phyloP scores from a whole-genome alignment of 2,329 filamentous ascomycete genomes.

The Fusarium anguioides region DNA sequence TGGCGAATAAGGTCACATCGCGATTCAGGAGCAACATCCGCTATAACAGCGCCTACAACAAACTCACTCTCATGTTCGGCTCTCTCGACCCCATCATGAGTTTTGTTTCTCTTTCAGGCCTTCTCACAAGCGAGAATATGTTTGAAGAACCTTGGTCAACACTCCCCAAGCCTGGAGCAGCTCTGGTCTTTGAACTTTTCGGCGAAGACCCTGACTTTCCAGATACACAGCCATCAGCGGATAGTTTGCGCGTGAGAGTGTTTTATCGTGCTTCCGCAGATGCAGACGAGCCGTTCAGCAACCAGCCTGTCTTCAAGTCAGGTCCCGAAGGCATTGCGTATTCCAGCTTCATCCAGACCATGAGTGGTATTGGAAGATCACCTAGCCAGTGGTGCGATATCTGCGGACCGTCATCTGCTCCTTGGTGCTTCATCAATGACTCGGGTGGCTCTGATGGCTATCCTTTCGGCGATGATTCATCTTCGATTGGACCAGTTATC shows the following conservation, averaged over 20 bases:
- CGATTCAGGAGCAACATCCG: constrained; percentile 58
- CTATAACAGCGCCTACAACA: constrained; percentile 53
- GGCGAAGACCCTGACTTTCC: constrained; percentile 41
- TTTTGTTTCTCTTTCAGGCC: constrained; percentile 62
- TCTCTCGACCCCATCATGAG: constrained; percentile 65
- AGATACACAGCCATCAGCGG: constrained; percentile 43
- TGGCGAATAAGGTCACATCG: constrained; percentile 58
- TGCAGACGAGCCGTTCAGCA: constrained; percentile 47
- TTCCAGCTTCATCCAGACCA: constrained; percentile 52
- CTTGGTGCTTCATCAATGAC: constrained; percentile 52
- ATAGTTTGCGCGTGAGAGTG: constrained; percentile 65
- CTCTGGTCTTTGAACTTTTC: constrained; percentile 78
- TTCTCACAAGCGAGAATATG: constrained; percentile 63
- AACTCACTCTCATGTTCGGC: constrained; percentile 65
- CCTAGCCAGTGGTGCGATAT: constrained; percentile 57
- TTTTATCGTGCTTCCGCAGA: constrained; percentile 63
- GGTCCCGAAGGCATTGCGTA: constrained; percentile 53
- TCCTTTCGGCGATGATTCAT: neutral
- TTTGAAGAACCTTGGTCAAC: constrained; percentile 52
- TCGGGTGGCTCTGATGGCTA: neutral
- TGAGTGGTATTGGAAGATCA: constrained; percentile 52
- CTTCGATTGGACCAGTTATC: constrained; percentile 51
- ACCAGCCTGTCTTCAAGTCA: constrained; percentile 56
- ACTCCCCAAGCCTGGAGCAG: constrained; percentile 75
- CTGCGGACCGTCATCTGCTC: constrained; percentile 50